These are phyloP conservation scores for Termitomyces sp. DNA, from an alignment of 768 basidiomycete species.

Conservation along the genomic window DNA sequence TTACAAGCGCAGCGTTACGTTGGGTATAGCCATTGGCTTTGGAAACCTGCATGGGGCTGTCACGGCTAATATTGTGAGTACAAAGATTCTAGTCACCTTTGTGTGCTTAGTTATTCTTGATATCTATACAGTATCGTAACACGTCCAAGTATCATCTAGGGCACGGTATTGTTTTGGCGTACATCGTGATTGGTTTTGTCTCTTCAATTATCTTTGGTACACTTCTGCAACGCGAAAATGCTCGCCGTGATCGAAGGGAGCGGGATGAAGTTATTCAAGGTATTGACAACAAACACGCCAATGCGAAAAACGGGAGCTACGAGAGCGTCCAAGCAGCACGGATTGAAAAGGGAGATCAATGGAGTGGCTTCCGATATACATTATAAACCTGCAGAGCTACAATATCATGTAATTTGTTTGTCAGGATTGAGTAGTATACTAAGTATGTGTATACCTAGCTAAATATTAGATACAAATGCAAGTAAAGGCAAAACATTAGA, in stretches of 20 bases:
- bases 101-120: neutral
- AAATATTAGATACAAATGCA: slow-evolving; percentile 27
- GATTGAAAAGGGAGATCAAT: slow-evolving; percentile 61
- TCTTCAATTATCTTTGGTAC: slow-evolving; percentile 46
- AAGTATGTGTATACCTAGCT: slow-evolving; percentile 9
- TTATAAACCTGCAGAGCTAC: slow-evolving; percentile 27
- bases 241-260: slow-evolving; percentile 58
- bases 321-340: slow-evolving; percentile 54
- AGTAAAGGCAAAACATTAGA: slow-evolving; percentile 8
- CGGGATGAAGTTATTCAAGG: slow-evolving; percentile 64
- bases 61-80: slow-evolving; percentile 58
- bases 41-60: slow-evolving; percentile 72
- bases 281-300: slow-evolving; percentile 36
- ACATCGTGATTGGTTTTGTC: slow-evolving; percentile 64
- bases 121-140: slow-evolving; percentile 52
- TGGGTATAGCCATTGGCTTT: slow-evolving; percentile 68
- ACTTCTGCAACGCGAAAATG: slow-evolving; percentile 56
- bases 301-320: slow-evolving; percentile 52
- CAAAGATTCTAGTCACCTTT: neutral
- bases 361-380: slow-evolving; percentile 77
- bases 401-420: neutral
- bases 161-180: slow-evolving; percentile 65
- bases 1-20: slow-evolving; percentile 67
- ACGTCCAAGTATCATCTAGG: slow-evolving; percentile 61
- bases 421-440: neutral